Evolutionary conservation across 768 basidiomycete species (phyloP), one percentile per base, ranked within the genome.

Genomic region (Gyrodon lividus): DNA sequence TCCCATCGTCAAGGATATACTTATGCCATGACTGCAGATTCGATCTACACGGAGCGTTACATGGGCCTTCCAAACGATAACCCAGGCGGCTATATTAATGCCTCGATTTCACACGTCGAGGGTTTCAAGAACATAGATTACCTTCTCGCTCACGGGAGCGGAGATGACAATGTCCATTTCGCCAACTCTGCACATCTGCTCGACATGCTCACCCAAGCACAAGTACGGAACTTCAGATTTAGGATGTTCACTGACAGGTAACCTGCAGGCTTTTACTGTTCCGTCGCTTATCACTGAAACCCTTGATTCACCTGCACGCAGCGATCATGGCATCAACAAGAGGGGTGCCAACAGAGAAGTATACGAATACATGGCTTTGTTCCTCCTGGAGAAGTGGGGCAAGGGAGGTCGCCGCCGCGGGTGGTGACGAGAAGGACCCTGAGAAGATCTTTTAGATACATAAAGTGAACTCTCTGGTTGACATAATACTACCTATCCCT

Each of bases 191-290:
- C 93, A 12, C 89, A 89, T 59, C 64, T 99, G 61, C 71, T 99
- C 31, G 96, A 98, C 69, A 94, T 97, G 85, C 80, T 99, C 59
- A 98, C 94, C 0, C 73, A 75, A 59, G 84, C 77, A 22, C 74
- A 83, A 50, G 80, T 98, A 40, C 76, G 86, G 60, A 78, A 79
- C 54, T 89, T 86, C 62, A 78, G 87, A 62, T 97, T 98, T 72
- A 81, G 95, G 64, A 92, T 98, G 90, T 99, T 98, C 71, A 93
- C 93, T 20, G 97, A 99, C 71, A 92, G 91, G 88, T 91, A 52
- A 62, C 80, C 63, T 39, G 30, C 48, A 46, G 19, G 28, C 22
- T 23, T 40, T n/a, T 45, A 26, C 20, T 19, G 2, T 13, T 48
- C 31, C 19, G 12, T 45, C 28, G 41, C 46, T 38, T 17, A 44